Conservation (phyloP, 2,329 filamentous ascomycete species). For the Aspergillus tubingensis region DNA sequence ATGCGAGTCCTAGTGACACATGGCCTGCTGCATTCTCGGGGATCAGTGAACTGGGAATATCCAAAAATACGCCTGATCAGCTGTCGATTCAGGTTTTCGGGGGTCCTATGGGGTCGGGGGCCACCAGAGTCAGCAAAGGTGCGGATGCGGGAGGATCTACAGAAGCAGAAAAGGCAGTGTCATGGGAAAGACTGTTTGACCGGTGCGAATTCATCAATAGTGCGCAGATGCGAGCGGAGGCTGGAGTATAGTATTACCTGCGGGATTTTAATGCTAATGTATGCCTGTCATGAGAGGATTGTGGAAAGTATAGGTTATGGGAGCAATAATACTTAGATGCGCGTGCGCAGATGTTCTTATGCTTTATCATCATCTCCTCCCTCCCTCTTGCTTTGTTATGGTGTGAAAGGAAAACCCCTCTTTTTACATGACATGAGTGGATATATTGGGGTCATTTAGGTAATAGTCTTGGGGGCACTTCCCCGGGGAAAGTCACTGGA, state of each 20-base stretch:
- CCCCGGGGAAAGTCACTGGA: too few species aligned
- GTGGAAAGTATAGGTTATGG: too few species aligned
- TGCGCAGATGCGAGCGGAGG: conserved; percentile 11
- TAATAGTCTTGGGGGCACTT: too few species aligned
- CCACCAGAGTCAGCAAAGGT: background rate
- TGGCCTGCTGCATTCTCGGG: conserved; percentile 8
- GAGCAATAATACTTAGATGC: too few species aligned
- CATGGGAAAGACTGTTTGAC: conserved; percentile 14
- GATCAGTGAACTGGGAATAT: background rate
- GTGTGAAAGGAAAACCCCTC: too few species aligned
- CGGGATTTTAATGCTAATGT: too few species aligned
- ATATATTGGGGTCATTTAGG: too few species aligned
- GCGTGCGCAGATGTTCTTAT: too few species aligned
- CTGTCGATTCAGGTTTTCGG: conserved; percentile 15
- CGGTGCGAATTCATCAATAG: conserved; percentile 17
- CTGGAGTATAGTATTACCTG: conserved; percentile 3
- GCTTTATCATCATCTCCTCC: too few species aligned
- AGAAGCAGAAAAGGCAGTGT: conserved; percentile 4
- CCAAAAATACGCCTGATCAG: background rate
- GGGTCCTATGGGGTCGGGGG: background rate
- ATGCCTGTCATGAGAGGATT: too few species aligned
- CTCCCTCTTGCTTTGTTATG: too few species aligned
- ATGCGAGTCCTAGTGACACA: background rate
- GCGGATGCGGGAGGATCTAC: background rate
- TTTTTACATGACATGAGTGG: too few species aligned